Evolutionary conservation across 2,329 filamentous ascomycete species (phyloP).

Genomic region (Whalleya microplaca): DNA sequence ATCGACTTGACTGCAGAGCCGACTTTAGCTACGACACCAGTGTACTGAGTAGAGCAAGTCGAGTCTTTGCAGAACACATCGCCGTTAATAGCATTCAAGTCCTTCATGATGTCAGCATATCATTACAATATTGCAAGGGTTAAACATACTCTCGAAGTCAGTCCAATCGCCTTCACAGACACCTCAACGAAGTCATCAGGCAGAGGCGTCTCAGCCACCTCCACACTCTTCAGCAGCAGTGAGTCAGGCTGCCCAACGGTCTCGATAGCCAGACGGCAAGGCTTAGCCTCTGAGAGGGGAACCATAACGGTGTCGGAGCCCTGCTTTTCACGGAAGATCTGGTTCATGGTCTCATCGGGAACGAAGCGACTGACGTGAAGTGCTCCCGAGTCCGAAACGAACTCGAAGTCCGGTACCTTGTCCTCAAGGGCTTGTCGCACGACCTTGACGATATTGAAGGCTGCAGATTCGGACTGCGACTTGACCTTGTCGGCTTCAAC

Average conservation of each 20-base stretch:
- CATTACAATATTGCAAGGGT: not conserved
- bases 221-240: slow-evolving; percentile 12
- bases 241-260: slow-evolving; percentile 12
- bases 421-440: slow-evolving; percentile 4
- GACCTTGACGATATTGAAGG: slow-evolving; percentile 2
- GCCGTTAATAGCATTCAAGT: not conserved
- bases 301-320: not conserved
- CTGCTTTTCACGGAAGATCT: slow-evolving; percentile 6
- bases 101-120: not conserved
- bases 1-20: not conserved
- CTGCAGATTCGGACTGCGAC: not conserved
- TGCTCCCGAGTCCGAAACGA: slow-evolving; percentile 2
- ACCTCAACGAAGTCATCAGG: not conserved
- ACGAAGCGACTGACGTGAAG: slow-evolving; percentile 18
- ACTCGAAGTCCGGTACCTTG: slow-evolving; percentile 8
- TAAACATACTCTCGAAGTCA: not conserved
- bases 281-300: not conserved
- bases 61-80: not conserved
- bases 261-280: slow-evolving; percentile 9
- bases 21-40: not conserved
- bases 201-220: not conserved
- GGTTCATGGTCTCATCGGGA: slow-evolving; percentile 17
- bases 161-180: slow-evolving; percentile 9
- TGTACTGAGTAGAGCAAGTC: not conserved
- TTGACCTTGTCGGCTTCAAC: slow-evolving; percentile 3